A percentile compares a stretch with the other conserved stretches of the same genome.
These are phyloP conservation scores for Epichloe scottii DNA, from an alignment of 2,329 filamentous ascomycete genomes.

Conservation along the genomic window DNA sequence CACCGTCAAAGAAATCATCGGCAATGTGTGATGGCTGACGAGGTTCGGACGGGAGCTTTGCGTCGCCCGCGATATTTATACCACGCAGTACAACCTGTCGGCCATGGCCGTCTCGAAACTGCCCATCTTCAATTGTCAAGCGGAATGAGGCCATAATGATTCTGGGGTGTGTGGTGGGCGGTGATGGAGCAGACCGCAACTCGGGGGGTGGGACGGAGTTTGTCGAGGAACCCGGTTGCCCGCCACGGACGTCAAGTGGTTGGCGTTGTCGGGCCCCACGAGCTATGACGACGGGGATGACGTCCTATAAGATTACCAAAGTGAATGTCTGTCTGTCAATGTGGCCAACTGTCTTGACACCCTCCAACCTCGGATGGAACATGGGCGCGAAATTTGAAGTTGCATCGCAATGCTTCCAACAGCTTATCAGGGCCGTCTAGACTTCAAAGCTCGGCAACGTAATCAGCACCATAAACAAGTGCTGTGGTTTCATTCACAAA, in stretches of 20 bases:
- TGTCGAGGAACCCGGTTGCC: background rate
- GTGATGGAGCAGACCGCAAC: background rate
- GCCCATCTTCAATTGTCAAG: slow-evolving; percentile 71
- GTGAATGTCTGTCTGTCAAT: no score
- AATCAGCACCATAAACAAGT: no score
- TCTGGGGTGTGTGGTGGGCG: background rate
- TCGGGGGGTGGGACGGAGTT: background rate
- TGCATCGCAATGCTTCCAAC: no score
- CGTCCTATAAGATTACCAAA: no score
- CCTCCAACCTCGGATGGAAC: no score
- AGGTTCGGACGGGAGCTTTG: slow-evolving; percentile 76
- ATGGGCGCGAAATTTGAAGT: no score
- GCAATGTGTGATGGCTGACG: slow-evolving; percentile 67
- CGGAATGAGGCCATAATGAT: slow-evolving; percentile 57
- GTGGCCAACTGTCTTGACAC: no score
- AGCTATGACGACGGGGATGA: no score
- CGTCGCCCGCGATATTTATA: slow-evolving; percentile 86
- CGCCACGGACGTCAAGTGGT: background rate
- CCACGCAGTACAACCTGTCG: slow-evolving; percentile 82
- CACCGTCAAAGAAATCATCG: slow-evolving; percentile 81
- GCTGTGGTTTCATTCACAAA: background rate
- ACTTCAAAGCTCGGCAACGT: no score
- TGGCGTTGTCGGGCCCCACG: background rate
- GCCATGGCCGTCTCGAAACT: slow-evolving; percentile 69
- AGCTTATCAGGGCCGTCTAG: no score